These are phyloP conservation scores for Vinca minor DNA, from an alignment of 257 asterid species.

Conservation along the genomic window DNA sequence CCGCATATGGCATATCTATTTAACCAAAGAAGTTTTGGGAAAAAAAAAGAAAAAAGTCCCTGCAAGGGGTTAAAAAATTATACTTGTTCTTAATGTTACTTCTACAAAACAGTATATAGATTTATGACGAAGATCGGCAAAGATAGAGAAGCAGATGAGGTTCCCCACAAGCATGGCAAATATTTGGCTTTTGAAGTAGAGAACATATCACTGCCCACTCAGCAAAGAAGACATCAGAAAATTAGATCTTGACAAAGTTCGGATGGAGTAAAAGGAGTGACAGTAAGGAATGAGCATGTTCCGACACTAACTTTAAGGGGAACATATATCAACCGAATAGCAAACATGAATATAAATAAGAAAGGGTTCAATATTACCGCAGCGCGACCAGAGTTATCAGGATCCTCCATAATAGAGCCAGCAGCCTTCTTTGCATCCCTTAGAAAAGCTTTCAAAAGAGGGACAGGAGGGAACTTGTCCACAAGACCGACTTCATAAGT, in stretches of 20 bases:
- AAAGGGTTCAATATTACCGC: constrained; percentile 61
- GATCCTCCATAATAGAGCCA: constrained; percentile 65
- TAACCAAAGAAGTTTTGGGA: too few species aligned
- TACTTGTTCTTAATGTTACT: not conserved
- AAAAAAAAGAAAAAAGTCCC: too few species aligned
- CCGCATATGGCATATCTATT: too few species aligned
- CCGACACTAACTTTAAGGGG: not conserved
- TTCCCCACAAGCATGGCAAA: not conserved
- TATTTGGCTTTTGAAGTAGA: not conserved
- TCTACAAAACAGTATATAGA: too few species aligned
- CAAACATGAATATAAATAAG: not conserved
- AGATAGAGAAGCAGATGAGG: not conserved
- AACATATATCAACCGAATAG: not conserved
- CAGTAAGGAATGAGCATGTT: not conserved
- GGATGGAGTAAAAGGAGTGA: not conserved
- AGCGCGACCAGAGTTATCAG: constrained; percentile 86
- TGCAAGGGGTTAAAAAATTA: not conserved
- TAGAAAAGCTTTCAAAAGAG: constrained; percentile 81
- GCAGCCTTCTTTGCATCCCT: constrained; percentile 88
- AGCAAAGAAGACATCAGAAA: not conserved
- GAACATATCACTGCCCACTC: not conserved
- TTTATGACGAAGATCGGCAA: not conserved
- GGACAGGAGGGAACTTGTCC: constrained; percentile 84
- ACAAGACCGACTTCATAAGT: constrained; percentile 86
- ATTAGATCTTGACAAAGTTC: not conserved